These are phyloP conservation scores for Mycena epipterygia DNA, from an alignment of 768 basidiomycete species.

Conservation along the genomic window DNA sequence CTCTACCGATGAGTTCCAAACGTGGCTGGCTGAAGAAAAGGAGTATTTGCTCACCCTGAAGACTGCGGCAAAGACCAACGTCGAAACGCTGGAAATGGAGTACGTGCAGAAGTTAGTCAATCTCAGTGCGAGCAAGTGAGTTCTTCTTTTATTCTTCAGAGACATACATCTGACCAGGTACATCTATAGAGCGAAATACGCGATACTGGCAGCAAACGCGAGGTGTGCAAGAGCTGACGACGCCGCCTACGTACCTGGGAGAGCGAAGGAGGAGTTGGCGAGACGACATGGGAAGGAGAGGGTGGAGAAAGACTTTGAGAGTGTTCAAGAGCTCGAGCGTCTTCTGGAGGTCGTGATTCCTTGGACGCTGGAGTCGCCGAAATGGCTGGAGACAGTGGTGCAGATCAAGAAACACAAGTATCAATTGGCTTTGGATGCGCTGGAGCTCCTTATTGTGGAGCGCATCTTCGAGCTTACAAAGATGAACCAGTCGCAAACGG, in stretches of 20 bases:
- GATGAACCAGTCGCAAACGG: constrained; percentile 36
- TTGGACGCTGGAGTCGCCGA: constrained; percentile 26
- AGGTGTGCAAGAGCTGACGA: neutral
- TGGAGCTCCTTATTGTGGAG: constrained; percentile 39
- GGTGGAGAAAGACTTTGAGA: constrained; percentile 18
- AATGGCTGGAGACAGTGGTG: constrained; percentile 25
- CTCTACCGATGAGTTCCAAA: too few relatives aligned
- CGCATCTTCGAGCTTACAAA: too few relatives aligned
- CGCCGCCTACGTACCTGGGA: neutral
- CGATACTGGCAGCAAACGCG: neutral
- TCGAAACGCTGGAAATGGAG: constrained; percentile 31
- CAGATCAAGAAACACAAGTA: constrained; percentile 22
- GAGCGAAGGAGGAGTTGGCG: neutral
- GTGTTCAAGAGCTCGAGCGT: constrained; percentile 10
- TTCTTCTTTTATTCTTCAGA: neutral
- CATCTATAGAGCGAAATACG: too few relatives aligned
- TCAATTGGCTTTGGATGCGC: constrained; percentile 23
- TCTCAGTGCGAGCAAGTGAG: neutral
- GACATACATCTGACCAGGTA: too few relatives aligned
- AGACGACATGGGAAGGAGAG: constrained; percentile 29
- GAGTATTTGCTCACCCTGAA: constrained; percentile 19
- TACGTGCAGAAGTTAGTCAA: constrained; percentile 16
- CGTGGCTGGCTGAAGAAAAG: constrained; percentile 25
- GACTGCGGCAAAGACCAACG: too few relatives aligned
- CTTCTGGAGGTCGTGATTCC: neutral